Conservation (phyloP, 1,139 yeast genomes). For the Geotrichum bryndzae region DNA sequence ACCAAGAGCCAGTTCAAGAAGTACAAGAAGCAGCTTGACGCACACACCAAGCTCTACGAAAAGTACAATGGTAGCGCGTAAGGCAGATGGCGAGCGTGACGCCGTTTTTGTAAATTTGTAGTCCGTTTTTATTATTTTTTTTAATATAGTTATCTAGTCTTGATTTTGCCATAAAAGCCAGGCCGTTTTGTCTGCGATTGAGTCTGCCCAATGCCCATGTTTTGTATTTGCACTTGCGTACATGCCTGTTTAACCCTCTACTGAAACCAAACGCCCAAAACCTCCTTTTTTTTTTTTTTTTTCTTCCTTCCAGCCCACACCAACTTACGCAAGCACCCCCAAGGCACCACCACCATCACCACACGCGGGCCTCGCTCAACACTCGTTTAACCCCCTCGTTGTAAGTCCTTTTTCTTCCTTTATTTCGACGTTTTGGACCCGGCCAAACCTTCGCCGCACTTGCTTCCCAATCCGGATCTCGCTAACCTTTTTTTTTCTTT, state of each 20-base stretch:
- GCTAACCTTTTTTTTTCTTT: no score
- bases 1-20: slow-evolving; percentile 83
- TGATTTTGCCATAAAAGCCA: no score
- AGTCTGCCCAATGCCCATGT: no score
- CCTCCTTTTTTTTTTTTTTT: neutral
- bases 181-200: no score
- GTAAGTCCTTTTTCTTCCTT: neutral
- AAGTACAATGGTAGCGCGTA: slow-evolving; percentile 38
- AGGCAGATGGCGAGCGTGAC: neutral
- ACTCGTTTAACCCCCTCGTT: slow-evolving; percentile 1
- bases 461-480: neutral
- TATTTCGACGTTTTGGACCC: neutral
- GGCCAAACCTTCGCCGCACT: neutral
- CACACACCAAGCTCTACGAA: slow-evolving; percentile 74
- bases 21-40: slow-evolving; percentile 66
- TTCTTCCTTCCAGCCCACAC: neutral
- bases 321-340: neutral
- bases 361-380: slow-evolving; percentile 2
- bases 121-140: no score
- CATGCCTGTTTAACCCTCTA: neutral
- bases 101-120: no score
- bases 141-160: no score
- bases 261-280: neutral
- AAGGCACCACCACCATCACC: neutral
- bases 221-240: no score